A percentile compares a stretch with the other conserved stretches of the same genome.
These are phyloP conservation scores for Saccharomyces hybrid DNA, from an alignment of 1,139 yeast genomes.

Conservation along the genomic window DNA sequence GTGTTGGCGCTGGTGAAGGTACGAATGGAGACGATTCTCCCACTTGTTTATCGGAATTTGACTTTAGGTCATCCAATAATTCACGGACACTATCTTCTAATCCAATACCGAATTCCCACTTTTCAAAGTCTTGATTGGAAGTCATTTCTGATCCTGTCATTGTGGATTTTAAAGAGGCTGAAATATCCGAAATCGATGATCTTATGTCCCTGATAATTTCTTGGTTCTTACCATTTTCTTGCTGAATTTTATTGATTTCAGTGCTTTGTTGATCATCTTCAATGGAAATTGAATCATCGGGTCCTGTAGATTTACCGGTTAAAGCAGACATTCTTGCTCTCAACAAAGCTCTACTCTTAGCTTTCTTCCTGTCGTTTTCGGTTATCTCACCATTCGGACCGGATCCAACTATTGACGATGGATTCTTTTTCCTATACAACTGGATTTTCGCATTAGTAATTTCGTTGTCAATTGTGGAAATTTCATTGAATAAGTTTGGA, in stretches of 20 bases:
- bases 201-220: constrained; percentile 65
- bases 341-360: constrained; percentile 66
- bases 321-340: constrained; percentile 86
- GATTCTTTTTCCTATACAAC: constrained; percentile 57
- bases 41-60: background rate
- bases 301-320: constrained; percentile 59
- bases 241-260: constrained; percentile 46
- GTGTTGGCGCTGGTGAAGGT: constrained; percentile 1
- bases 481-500: constrained; percentile 57
- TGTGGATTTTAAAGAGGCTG: constrained; percentile 51
- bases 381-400: constrained; percentile 83
- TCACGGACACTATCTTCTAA: constrained; percentile 58
- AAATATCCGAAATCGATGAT: constrained; percentile 61
- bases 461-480: constrained; percentile 55
- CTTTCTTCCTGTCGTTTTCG: constrained; percentile 70
- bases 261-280: constrained; percentile 45
- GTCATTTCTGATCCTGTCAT: constrained; percentile 29
- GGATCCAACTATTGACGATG: constrained; percentile 59
- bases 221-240: constrained; percentile 49
- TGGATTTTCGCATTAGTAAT: constrained; percentile 64
- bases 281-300: constrained; percentile 36
- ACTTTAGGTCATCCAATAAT: constrained; percentile 51
- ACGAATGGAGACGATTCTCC: background rate
- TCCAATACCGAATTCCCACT: constrained; percentile 88
- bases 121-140: constrained; percentile 50